These are phyloP conservation scores for Rhizoclosmatium sp. DNA, from an alignment of 192 early-diverging fungal species.

Conservation along the genomic window DNA sequence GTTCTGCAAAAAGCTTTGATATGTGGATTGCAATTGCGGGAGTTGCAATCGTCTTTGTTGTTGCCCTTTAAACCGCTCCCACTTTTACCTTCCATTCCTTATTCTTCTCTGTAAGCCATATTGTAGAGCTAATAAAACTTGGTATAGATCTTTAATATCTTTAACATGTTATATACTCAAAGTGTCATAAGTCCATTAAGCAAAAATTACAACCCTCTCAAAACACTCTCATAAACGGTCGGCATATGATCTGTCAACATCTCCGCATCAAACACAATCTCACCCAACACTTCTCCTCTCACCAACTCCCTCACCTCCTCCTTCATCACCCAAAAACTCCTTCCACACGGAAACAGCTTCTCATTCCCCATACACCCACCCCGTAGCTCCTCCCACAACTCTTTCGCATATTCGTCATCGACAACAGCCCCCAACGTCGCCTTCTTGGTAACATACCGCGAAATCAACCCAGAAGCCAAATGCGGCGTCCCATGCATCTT, in stretches of 20 bases:
- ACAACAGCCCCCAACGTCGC: slow-evolving; percentile 1
- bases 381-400: slow-evolving; percentile 1
- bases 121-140: not conserved
- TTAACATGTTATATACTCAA: not conserved
- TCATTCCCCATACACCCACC: slow-evolving; percentile 33
- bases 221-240: slow-evolving; percentile 33
- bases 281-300: slow-evolving; percentile 40
- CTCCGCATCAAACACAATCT: slow-evolving; percentile 43
- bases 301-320: not conserved
- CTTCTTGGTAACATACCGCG: slow-evolving; percentile 7
- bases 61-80: too few species aligned
- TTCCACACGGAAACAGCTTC: slow-evolving; percentile 52
- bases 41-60: too few species aligned
- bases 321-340: slow-evolving; percentile 46
- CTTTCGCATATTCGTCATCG: not conserved
- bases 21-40: not conserved
- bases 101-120: too few species aligned
- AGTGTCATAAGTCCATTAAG: too few species aligned
- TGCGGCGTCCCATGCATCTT: slow-evolving; percentile 29
- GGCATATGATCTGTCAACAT: slow-evolving; percentile 48
- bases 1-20: not conserved
- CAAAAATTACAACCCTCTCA: slow-evolving; percentile 29
- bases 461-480: slow-evolving; percentile 2
- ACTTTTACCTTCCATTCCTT: too few species aligned
- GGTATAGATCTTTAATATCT: not conserved